Evolutionary conservation across 805 yeast genomes (phyloP).

Genomic region (Spathaspora gorwiae): DNA sequence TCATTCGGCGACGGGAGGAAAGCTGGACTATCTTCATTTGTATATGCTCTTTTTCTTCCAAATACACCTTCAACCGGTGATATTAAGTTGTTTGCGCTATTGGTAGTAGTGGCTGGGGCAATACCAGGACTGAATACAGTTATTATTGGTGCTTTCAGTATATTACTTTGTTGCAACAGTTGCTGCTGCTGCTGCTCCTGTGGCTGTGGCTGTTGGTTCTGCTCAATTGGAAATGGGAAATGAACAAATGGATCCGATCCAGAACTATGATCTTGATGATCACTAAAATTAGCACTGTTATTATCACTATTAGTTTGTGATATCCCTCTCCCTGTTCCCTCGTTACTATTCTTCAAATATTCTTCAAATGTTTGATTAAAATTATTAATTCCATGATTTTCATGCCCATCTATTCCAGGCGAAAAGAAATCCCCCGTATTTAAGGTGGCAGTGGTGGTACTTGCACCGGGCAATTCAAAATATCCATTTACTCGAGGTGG

Average conservation of each 20-base stretch:
- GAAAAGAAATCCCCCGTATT: conserved; percentile 10
- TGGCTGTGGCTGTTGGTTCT: neutral
- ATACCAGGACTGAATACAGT: neutral
- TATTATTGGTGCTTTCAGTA: neutral
- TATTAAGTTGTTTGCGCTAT: neutral
- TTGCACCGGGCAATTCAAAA: conserved; percentile 2
- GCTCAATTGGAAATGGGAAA: neutral
- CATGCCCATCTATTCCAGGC: conserved; percentile 7
- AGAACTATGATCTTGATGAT: neutral
- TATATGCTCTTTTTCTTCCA: neutral
- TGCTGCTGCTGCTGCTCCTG: neutral
- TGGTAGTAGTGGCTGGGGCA: neutral
- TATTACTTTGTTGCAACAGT: neutral
- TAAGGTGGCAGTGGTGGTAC: neutral
- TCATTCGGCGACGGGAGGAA: conserved; percentile 1
- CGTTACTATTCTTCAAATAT: conserved; percentile 3
- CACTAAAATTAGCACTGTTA: neutral
- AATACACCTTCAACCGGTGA: neutral
- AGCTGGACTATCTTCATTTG: neutral
- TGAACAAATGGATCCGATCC: neutral
- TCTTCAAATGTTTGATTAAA: conserved; percentile 11
- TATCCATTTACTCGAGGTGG: conserved; percentile 18
- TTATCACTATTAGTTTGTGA: neutral
- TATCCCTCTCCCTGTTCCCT: neutral
- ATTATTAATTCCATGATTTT: conserved; percentile 3